Percentiles rank a stretch among this genome's conserved stretches.
Evolutionary conservation across 1,284 basidiomycete genomes (phyloP).

Genomic region (Cutaneotrichosporon cutaneum): DNA sequence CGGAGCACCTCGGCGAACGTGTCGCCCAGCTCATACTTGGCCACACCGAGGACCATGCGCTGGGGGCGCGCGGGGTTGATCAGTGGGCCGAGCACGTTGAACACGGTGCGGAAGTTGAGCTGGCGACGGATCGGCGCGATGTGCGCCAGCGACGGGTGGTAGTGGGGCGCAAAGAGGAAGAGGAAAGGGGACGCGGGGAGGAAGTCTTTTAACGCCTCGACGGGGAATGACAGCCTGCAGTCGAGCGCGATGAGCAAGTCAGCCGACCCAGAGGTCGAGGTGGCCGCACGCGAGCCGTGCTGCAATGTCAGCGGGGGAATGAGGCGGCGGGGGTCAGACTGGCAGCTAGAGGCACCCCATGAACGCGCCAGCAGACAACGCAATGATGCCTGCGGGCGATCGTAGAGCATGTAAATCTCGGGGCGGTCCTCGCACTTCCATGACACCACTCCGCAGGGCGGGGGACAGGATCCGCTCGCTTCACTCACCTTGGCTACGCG

Average conservation of each 20-base stretch:
- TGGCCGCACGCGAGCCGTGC: constrained; percentile 93
- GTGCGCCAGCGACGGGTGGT: constrained; percentile 81
- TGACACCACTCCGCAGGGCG: neutral
- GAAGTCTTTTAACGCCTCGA: constrained; percentile 61
- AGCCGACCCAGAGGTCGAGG: constrained; percentile 91
- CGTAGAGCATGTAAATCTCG: neutral
- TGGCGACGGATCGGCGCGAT: constrained; percentile 81
- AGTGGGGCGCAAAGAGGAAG: constrained; percentile 91
- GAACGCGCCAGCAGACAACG: neutral
- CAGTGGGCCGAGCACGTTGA: constrained; percentile 92
- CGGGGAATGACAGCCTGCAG: constrained; percentile 71
- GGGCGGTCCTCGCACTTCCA: too few species aligned
- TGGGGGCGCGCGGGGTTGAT: constrained; percentile 86
- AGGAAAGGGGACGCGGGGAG: constrained; percentile 67
- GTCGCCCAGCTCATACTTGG: constrained; percentile 75
- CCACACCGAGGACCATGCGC: constrained; percentile 88
- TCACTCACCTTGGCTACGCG: constrained; percentile 80
- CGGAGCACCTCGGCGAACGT: constrained; percentile 76
- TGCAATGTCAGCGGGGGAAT: constrained; percentile 41
- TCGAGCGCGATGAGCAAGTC: constrained; percentile 85
- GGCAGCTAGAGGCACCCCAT: neutral
- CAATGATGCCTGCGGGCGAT: neutral
- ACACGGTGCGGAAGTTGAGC: constrained; percentile 94
- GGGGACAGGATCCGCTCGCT: neutral
- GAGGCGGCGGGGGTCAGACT: neutral